Evolutionary conservation across 2,329 filamentous ascomycete species (phyloP), one percentile per base, ranked within the genome.

Genomic region (Basipetospora sp.): DNA sequence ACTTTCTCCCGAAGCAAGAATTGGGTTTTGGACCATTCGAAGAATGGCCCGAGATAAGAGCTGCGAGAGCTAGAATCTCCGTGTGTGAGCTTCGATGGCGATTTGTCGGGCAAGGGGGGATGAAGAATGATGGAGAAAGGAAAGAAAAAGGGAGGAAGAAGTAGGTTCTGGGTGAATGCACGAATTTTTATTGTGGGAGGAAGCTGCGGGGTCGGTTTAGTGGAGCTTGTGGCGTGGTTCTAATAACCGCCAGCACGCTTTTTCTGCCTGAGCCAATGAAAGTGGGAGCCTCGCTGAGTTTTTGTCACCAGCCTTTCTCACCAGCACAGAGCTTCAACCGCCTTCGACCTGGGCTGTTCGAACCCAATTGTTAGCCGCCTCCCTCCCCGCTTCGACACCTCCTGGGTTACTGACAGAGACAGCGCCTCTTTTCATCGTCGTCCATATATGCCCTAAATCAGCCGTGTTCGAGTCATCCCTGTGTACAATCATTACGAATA

Each of bases 1-100:
- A 96, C 88, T 96, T 96, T 96, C 88, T 94, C 88, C 88, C 86
- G 90, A 94, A 94, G 87, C 87, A 56, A 55, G 46, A 53, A 56
- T 11, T 8, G 20, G 30, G 22, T 33, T 31, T 13, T 28, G 11
- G 16, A 27, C n/a, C n/a, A n/a, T n/a, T n/a, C n/a, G 26, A 9
- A 16, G 4, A 14, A 15, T 55, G 62, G 47, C 59, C 47, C 51
- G 50, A 50, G 44, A 46, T 34, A 43, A 39, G 41, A 36, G 42
- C 43, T 43, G 10, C 13, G 13, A 26, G 30, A n/a, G 29, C 31
- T 3, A 22, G 9, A 38, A 54, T 73, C 69, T 81, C 84, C 80
- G 84, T 93, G 66, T 80, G 83, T 86, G 64, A 85, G 87, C 88
- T 94, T 94, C 80, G 86, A 93, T 77, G 80, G 87, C 88, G 88